Evolutionary conservation across 2,329 filamentous ascomycete species (phyloP).

Genomic region (Thelonectria olida): DNA sequence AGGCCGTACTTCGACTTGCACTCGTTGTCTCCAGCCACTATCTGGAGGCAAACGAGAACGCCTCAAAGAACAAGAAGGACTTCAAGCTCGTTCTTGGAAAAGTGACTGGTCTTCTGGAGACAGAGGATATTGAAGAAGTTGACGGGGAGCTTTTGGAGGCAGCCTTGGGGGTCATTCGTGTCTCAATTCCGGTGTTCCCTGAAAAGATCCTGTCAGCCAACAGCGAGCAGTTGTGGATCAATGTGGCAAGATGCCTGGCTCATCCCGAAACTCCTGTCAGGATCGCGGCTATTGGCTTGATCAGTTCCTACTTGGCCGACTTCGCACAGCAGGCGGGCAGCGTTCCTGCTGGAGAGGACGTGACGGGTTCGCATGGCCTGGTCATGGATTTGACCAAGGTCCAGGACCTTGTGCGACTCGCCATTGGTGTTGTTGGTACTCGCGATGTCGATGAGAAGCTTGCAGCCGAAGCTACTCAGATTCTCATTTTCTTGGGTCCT

Average conservation of each 20-base stretch:
- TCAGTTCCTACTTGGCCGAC: slow-evolving; percentile 82
- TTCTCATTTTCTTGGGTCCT: slow-evolving; percentile 82
- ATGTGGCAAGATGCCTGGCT: slow-evolving; percentile 73
- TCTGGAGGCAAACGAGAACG: slow-evolving; percentile 73
- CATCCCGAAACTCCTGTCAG: slow-evolving; percentile 81
- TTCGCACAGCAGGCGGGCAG: slow-evolving; percentile 70
- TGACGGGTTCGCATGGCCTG: slow-evolving; percentile 77
- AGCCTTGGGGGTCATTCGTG: slow-evolving; percentile 73
- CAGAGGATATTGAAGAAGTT: slow-evolving; percentile 60
- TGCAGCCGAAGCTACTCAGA: slow-evolving; percentile 81
- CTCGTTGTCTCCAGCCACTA: slow-evolving; percentile 86
- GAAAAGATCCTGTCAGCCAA: slow-evolving; percentile 68
- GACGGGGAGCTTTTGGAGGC: slow-evolving; percentile 81
- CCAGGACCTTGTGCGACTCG: slow-evolving; percentile 62
- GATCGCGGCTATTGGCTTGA: slow-evolving; percentile 76
- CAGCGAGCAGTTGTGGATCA: slow-evolving; percentile 74
- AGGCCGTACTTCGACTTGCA: slow-evolving; percentile 75
- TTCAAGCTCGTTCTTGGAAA: slow-evolving; percentile 68
- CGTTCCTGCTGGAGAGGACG: slow-evolving; percentile 61
- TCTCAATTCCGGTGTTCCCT: slow-evolving; percentile 74
- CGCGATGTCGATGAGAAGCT: slow-evolving; percentile 75
- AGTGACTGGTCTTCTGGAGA: slow-evolving; percentile 61
- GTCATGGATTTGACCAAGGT: slow-evolving; percentile 72
- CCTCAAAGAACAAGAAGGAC: slow-evolving; percentile 72
- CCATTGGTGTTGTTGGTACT: slow-evolving; percentile 65